Conservation (phyloP, 2,329 filamentous ascomycete genomes). For the Scleromitrula shiraiana region DNA sequence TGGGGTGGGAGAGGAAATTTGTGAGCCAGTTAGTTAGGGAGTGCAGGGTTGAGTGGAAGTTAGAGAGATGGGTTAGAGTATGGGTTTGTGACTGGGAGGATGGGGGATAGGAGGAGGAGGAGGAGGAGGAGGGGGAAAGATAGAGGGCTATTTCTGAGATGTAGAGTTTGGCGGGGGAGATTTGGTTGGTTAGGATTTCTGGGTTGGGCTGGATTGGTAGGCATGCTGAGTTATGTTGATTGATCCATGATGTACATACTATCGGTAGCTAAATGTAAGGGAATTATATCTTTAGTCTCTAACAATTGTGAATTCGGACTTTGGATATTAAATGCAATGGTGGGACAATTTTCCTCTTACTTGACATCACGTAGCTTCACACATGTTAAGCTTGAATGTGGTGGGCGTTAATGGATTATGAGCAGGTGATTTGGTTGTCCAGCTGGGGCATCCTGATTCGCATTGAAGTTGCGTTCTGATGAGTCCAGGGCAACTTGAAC, state of each 20-base stretch:
- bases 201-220: not conserved
- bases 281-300: not conserved
- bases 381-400: too few relatives aligned
- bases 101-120: not conserved
- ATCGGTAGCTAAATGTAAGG: not conserved
- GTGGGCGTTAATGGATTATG: too few relatives aligned
- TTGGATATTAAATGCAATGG: not conserved
- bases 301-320: constrained; percentile 1
- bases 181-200: not conserved
- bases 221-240: too few relatives aligned
- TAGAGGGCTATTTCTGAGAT: constrained; percentile 1
- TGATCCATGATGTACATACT: not conserved
- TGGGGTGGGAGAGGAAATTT: not conserved
- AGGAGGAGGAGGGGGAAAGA: not conserved
- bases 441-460: too few relatives aligned
- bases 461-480: too few relatives aligned
- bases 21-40: constrained; percentile 2
- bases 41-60: too few relatives aligned
- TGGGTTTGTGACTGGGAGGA: not conserved
- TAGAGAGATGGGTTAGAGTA: not conserved
- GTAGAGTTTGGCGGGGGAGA: not conserved
- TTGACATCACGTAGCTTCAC: constrained; percentile 1
- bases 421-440: too few relatives aligned
- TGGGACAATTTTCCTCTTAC: not conserved
- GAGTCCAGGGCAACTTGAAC: too few relatives aligned